Conservation (phyloP, 177 flowering plant genomes). For the Vitis hybrid region DNA sequence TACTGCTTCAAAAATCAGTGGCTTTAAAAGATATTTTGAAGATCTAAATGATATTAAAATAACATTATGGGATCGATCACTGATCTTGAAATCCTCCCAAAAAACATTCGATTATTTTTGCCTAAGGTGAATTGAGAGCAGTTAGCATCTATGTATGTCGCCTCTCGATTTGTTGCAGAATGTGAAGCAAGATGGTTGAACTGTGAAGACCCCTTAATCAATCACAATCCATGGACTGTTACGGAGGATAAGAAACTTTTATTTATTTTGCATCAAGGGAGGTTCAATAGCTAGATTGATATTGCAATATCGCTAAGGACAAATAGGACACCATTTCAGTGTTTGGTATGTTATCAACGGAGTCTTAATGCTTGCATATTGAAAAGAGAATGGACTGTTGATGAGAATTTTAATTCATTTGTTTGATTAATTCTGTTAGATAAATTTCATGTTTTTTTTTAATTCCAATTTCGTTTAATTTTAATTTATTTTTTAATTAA, state of each 20-base stretch:
- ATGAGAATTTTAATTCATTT: slow-evolving; percentile 46
- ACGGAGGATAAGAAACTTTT: slow-evolving; percentile 72
- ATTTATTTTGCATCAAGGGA: slow-evolving; percentile 52
- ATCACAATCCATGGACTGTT: slow-evolving; percentile 56
- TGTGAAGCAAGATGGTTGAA: slow-evolving; percentile 93
- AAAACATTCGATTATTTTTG: slow-evolving; percentile 56
- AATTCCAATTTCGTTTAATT: too few relatives aligned
- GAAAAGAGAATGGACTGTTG: slow-evolving; percentile 76
- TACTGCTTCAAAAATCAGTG: too few relatives aligned
- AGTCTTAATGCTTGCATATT: slow-evolving; percentile 79
- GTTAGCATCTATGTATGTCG: slow-evolving; percentile 65
- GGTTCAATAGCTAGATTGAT: slow-evolving; percentile 71
- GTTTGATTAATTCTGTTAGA: too few relatives aligned
- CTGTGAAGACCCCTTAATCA: slow-evolving; percentile 79
- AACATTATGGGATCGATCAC: slow-evolving; percentile 51
- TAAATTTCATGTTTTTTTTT: too few relatives aligned
- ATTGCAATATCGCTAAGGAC: slow-evolving; percentile 64
- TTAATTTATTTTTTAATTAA: too few relatives aligned
- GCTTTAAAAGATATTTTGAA: slow-evolving; percentile 38
- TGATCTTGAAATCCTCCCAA: slow-evolving; percentile 61
- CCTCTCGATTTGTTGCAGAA: slow-evolving; percentile 78
- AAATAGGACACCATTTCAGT: slow-evolving; percentile 86
- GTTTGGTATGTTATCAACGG: slow-evolving; percentile 83
- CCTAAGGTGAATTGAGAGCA: slow-evolving; percentile 83
- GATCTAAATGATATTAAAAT: slow-evolving; percentile 45